Conservation (phyloP, 257 asterid genomes). For the Leptodermis oblonga region DNA sequence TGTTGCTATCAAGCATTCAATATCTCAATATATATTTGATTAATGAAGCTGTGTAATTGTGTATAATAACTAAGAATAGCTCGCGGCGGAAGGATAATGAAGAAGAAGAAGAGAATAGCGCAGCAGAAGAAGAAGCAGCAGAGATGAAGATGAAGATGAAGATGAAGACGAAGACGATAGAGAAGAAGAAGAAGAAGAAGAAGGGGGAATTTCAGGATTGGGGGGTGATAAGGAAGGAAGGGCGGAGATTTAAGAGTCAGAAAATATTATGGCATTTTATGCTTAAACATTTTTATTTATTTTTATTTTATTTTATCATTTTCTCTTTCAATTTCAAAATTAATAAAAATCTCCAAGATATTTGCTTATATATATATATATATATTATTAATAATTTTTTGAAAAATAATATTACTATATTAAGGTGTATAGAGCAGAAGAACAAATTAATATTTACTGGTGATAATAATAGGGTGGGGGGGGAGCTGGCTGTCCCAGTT, state of each 20-base stretch:
- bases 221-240: constrained; percentile 87
- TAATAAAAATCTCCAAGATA: neutral
- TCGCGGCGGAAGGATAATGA: no score
- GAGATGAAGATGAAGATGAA: constrained; percentile 20
- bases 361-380: neutral
- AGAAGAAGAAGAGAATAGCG: no score
- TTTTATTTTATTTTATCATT: neutral
- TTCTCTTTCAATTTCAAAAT: neutral
- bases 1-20: constrained; percentile 9
- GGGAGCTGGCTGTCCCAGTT: constrained; percentile 14
- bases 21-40: no score
- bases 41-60: no score
- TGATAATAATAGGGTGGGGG: constrained; percentile 15
- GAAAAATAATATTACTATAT: neutral
- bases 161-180: constrained; percentile 19
- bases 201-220: no score
- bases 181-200: constrained; percentile 17
- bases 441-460: neutral
- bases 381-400: neutral
- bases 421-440: neutral
- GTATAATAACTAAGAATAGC: no score
- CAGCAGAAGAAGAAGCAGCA: no score
- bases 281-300: constrained; percentile 11
- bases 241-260: constrained; percentile 91
- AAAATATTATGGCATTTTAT: constrained; percentile 48